phyloP scores from a whole-genome alignment of 2,329 filamentous ascomycete genomes.

The Monosporascus ibericus region DNA sequence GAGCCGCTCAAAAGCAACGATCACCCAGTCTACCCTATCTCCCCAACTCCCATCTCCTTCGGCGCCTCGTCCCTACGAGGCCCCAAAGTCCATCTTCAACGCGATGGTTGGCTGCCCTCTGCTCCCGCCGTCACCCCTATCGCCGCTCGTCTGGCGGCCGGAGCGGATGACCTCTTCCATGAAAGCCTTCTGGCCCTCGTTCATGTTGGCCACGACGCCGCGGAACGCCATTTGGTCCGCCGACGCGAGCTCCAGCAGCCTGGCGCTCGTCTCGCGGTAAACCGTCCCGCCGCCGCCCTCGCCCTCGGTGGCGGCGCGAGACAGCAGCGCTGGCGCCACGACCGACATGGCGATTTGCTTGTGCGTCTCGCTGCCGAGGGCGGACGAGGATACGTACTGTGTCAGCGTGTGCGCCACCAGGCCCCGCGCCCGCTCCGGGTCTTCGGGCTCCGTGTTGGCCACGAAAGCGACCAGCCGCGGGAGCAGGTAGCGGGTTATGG shows the following conservation, averaged over 20 bases:
- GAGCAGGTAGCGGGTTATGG: slow-evolving; percentile 67
- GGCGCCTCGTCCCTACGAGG: too few relatives aligned
- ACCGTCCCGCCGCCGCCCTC: slow-evolving; percentile 30
- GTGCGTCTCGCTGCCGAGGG: slow-evolving; percentile 29
- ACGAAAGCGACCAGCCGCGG: slow-evolving; percentile 73
- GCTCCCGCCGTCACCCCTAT: slow-evolving; percentile 33
- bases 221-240: slow-evolving; percentile 69
- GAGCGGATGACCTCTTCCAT: slow-evolving; percentile 76
- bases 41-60: too few relatives aligned
- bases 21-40: too few relatives aligned
- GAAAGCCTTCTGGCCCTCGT: slow-evolving; percentile 62
- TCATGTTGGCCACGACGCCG: slow-evolving; percentile 65
- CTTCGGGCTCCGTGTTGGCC: slow-evolving; percentile 62
- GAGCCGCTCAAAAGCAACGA: too few relatives aligned
- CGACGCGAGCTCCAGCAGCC: slow-evolving; percentile 76
- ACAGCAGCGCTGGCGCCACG: slow-evolving; percentile 70
- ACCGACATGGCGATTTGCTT: slow-evolving; percentile 63
- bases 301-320: slow-evolving; percentile 61
- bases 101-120: slow-evolving; percentile 74
- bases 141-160: slow-evolving; percentile 42
- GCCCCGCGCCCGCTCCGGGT: slow-evolving; percentile 68
- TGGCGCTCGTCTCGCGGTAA: slow-evolving; percentile 67
- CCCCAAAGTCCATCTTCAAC: slow-evolving; percentile 86
- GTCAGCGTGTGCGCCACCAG: slow-evolving; percentile 70
- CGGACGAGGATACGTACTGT: slow-evolving; percentile 54